These are phyloP conservation scores for Effrenium voratum DNA, from an alignment of 73 alveolate genomes.

Conservation along the genomic window DNA sequence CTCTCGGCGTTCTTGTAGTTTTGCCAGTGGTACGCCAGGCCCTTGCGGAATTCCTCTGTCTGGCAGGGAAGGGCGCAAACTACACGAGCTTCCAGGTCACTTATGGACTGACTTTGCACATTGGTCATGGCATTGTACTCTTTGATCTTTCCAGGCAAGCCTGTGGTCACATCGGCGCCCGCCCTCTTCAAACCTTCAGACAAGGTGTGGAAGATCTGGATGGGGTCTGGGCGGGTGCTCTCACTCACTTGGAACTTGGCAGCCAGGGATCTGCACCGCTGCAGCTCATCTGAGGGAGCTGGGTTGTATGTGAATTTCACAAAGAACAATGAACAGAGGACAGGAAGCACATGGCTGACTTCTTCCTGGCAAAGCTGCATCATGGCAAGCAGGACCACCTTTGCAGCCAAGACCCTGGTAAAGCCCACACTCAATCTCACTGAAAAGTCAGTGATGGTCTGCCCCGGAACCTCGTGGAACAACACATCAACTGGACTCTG, in stretches of 20 bases:
- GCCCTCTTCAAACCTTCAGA: conserved; percentile 12
- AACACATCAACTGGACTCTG: background rate
- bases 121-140: background rate
- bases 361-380: background rate
- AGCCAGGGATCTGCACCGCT: conserved; percentile 6
- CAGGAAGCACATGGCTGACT: background rate
- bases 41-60: background rate
- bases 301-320: conserved; percentile 6
- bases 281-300: background rate
- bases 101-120: background rate
- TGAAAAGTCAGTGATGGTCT: background rate
- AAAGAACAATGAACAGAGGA: conserved; percentile 16
- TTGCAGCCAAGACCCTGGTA: background rate
- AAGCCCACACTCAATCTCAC: background rate
- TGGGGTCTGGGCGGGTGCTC: conserved; percentile 34
- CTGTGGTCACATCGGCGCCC: conserved; percentile 6
- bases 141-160: background rate
- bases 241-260: conserved; percentile 44
- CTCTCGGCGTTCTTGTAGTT: background rate
- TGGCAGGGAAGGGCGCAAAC: background rate
- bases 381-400: background rate
- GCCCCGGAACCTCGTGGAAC: background rate
- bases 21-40: background rate
- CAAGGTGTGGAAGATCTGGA: conserved; percentile 17
- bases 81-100: conserved; percentile 2